These are phyloP conservation scores for Cordyceps cateniannulata DNA, from an alignment of 2,329 filamentous ascomycete species.

Conservation along the genomic window DNA sequence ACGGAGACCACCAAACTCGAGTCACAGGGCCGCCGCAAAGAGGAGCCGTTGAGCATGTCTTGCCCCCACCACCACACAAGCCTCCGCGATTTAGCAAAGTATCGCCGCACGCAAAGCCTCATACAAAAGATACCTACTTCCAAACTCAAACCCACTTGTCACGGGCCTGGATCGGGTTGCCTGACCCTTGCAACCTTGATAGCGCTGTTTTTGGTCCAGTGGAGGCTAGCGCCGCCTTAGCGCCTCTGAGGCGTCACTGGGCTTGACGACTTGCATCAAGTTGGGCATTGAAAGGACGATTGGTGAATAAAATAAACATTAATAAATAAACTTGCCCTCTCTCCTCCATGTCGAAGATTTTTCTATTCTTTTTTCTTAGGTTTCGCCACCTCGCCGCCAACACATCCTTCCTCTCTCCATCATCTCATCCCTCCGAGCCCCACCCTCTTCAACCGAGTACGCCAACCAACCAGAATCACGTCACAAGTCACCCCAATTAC, in stretches of 20 bases:
- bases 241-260: too few species aligned
- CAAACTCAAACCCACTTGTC: background rate
- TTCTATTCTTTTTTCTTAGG: too few species aligned
- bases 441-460: background rate
- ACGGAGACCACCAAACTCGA: background rate
- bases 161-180: background rate
- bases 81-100: slow-evolving; percentile 4
- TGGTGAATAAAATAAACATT: too few species aligned
- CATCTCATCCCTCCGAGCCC: background rate
- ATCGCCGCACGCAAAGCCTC: background rate
- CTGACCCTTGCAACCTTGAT: background rate
- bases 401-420: too few species aligned
- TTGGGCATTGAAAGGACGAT: too few species aligned
- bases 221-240: too few species aligned
- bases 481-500: background rate
- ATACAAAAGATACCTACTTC: background rate
- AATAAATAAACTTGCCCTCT: too few species aligned
- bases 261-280: too few species aligned
- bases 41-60: background rate
- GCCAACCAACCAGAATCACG: background rate
- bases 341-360: too few species aligned
- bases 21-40: background rate
- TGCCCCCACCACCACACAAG: background rate
- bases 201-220: background rate
- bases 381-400: too few species aligned